These are phyloP conservation scores for Russula griseocarnosa DNA, from an alignment of 768 basidiomycete genomes.

Conservation along the genomic window DNA sequence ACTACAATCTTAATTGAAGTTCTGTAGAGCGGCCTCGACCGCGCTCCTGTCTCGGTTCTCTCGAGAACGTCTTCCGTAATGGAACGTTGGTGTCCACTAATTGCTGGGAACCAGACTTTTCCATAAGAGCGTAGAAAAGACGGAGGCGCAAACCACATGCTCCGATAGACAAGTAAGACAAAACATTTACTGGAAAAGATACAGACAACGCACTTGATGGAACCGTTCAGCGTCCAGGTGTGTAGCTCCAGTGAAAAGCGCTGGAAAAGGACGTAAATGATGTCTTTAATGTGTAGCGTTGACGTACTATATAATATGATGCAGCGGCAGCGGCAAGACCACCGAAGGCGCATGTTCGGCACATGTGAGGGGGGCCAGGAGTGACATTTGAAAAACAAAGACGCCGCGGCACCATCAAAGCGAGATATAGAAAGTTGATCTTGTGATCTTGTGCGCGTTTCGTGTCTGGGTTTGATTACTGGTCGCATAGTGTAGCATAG, in stretches of 20 bases:
- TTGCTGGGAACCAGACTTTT: neutral
- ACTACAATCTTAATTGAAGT: too few species aligned
- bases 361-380: neutral
- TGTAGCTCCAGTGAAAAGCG: neutral
- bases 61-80: conserved; percentile 2
- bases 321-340: too few species aligned
- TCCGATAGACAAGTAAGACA: too few species aligned
- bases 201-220: neutral
- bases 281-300: neutral
- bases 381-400: too few species aligned
- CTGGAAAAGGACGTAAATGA: conserved; percentile 14
- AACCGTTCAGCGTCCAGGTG: neutral
- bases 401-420: too few species aligned
- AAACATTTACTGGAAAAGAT: neutral
- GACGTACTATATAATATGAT: neutral
- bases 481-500: too few species aligned
- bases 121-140: neutral
- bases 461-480: too few species aligned
- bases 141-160: conserved; percentile 2
- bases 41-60: too few species aligned
- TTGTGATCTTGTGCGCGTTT: neutral
- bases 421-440: too few species aligned
- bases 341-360: neutral
- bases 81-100: neutral
- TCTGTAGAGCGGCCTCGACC: conserved; percentile 19